phyloP scores from a whole-genome alignment of 75 land plant genomes.

The Pinus albicaulis region DNA sequence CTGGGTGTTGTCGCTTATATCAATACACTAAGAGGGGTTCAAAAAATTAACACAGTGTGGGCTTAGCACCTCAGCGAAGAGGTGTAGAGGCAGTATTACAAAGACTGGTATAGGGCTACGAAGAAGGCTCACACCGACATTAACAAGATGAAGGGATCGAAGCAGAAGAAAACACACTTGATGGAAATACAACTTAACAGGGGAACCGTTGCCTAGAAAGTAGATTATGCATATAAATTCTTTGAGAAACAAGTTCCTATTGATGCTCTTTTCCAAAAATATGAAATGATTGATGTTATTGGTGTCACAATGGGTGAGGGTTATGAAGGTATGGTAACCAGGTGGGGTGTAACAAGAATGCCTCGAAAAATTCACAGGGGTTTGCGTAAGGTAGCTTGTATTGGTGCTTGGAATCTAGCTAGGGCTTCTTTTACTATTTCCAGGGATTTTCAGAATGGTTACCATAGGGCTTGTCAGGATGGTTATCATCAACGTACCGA shows the following conservation, averaged over 20 bases:
- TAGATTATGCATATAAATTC: constrained; percentile 50
- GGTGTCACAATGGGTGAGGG: constrained; percentile 51
- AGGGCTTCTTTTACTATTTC: constrained; percentile 47
- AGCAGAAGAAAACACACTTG: constrained; percentile 68
- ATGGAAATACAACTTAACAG: constrained; percentile 96
- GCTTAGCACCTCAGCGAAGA: constrained; percentile 61
- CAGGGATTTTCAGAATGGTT: neutral
- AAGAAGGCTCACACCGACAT: constrained; percentile 55
- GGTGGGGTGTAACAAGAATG: constrained; percentile 48
- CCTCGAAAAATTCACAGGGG: constrained; percentile 45
- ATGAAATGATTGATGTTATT: constrained; percentile 50
- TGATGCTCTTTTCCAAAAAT: constrained; percentile 38
- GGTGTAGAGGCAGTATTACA: constrained; percentile 47
- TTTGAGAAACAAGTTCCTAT: constrained; percentile 41
- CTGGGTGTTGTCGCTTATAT: constrained; percentile 52
- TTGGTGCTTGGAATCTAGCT: constrained; percentile 56
- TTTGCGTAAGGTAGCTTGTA: constrained; percentile 49
- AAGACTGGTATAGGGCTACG: constrained; percentile 54
- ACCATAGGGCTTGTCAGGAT: neutral
- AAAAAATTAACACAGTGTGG: constrained; percentile 44
- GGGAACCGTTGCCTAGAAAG: constrained; percentile 65
- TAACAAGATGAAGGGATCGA: constrained; percentile 56
- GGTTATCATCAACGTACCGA: constrained; percentile 37
- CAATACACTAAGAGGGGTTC: constrained; percentile 54
- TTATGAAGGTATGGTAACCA: constrained; percentile 44